Evolutionary conservation across 2,329 filamentous ascomycete genomes (phyloP).

Genomic region (Fusarium subtropicale): DNA sequence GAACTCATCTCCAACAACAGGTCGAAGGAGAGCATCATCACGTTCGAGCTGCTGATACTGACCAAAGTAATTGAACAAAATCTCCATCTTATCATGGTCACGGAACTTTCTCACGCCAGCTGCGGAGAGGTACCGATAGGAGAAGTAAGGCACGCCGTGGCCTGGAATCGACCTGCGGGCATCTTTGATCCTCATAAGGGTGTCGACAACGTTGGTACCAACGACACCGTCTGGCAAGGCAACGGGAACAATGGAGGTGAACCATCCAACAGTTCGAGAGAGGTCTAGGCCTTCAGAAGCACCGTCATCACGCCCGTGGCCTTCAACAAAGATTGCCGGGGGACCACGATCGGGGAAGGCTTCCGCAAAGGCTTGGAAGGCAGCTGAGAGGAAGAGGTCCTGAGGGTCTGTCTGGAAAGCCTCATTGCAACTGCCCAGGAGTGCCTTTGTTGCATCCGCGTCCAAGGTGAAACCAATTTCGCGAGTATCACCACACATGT

Average conservation of each 20-base stretch:
- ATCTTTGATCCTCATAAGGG: not conserved
- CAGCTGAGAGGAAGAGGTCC: not conserved
- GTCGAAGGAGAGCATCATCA: not conserved
- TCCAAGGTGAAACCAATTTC: not conserved
- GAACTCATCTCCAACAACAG: not conserved
- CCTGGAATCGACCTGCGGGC: not conserved
- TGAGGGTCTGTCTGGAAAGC: not conserved
- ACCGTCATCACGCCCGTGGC: not conserved
- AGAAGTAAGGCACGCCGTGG: not conserved
- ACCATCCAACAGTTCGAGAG: constrained; percentile 6
- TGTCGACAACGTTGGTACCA: not conserved
- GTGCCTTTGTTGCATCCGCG: not conserved
- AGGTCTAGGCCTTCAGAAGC: not conserved
- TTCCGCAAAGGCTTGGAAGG: not conserved
- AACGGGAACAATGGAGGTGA: not conserved
- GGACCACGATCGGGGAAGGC: not conserved
- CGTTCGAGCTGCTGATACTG: constrained; percentile 8
- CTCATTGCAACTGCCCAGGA: not conserved
- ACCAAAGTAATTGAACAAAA: constrained; percentile 3
- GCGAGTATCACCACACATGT: not conserved
- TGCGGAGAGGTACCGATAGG: not conserved
- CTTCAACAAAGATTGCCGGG: not conserved
- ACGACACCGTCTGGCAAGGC: not conserved
- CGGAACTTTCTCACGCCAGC: not conserved
- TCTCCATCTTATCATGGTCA: not conserved